These are phyloP conservation scores for Rubia yunnanensis DNA, from an alignment of 257 asterid species.

Conservation along the genomic window DNA sequence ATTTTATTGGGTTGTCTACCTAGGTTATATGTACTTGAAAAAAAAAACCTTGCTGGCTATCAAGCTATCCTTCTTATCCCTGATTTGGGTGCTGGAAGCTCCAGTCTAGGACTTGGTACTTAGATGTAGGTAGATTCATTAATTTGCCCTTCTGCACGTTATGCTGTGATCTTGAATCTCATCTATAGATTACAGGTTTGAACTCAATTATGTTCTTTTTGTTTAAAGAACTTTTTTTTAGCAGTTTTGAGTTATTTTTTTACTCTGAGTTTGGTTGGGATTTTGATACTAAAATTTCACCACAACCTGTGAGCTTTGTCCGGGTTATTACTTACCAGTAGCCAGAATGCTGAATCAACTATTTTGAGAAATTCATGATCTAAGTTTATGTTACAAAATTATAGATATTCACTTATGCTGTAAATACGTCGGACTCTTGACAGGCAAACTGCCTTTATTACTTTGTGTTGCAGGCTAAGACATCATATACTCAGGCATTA, in stretches of 20 bases:
- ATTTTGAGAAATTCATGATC: background rate
- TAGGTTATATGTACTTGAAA: background rate
- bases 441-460: background rate
- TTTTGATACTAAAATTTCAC: background rate
- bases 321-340: background rate
- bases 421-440: background rate
- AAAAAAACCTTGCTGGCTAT: background rate
- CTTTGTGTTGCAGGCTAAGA: slow-evolving; percentile 50
- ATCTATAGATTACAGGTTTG: background rate
- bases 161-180: background rate
- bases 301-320: background rate
- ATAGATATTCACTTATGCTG: background rate
- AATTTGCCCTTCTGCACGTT: background rate
- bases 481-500: slow-evolving; percentile 36
- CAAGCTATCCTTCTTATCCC: background rate
- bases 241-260: background rate
- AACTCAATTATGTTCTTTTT: background rate
- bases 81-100: no score
- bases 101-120: background rate
- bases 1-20: background rate
- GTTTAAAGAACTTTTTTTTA: no score
- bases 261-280: background rate
- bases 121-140: background rate
- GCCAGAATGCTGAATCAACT: background rate
- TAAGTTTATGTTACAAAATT: background rate